A percentile compares a stretch with the other conserved stretches of the same genome.
phyloP scores from a whole-genome alignment of 2,329 filamentous ascomycete genomes.

The Exophiala alcalophila region DNA sequence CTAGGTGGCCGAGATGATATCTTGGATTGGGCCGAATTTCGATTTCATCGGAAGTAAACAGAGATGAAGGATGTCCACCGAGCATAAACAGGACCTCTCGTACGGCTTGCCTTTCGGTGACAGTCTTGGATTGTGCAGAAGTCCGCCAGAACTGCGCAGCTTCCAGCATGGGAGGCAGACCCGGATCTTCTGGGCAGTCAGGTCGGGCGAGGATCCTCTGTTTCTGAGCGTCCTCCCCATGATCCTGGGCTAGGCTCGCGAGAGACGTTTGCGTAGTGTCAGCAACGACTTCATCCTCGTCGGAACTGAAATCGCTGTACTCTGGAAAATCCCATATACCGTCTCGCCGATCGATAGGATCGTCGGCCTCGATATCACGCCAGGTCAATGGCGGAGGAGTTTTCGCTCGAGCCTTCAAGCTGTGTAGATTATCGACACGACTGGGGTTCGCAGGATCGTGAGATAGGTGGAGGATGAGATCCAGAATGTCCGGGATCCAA shows the following conservation, averaged over 20 bases:
- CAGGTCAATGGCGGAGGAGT: slow-evolving; percentile 61
- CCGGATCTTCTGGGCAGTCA: background rate
- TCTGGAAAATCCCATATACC: slow-evolving; percentile 69
- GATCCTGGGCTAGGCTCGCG: slow-evolving; percentile 9
- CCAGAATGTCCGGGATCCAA: slow-evolving; percentile 76
- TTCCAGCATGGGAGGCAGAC: slow-evolving; percentile 37
- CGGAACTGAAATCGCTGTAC: slow-evolving; percentile 60
- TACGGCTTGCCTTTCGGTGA: slow-evolving; percentile 70
- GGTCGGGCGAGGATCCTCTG: slow-evolving; percentile 20
- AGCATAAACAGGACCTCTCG: slow-evolving; percentile 85
- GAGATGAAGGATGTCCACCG: slow-evolving; percentile 68
- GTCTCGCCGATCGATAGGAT: slow-evolving; percentile 66
- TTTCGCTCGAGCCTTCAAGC: slow-evolving; percentile 49
- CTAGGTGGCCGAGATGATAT: slow-evolving; percentile 23
- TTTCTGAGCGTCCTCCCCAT: slow-evolving; percentile 4
- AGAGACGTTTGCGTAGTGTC: slow-evolving; percentile 18
- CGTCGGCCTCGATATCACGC: slow-evolving; percentile 74
- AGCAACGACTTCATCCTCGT: slow-evolving; percentile 30
- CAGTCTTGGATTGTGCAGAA: background rate
- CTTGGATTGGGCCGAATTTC: slow-evolving; percentile 9
- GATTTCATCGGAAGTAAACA: slow-evolving; percentile 55
- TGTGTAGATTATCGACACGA: slow-evolving; percentile 60
- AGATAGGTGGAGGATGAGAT: slow-evolving; percentile 75
- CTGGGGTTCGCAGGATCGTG: slow-evolving; percentile 73
- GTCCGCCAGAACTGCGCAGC: slow-evolving; percentile 50